phyloP scores from a whole-genome alignment of 805 yeast species.

The Wickerhamomyces canadensis region DNA sequence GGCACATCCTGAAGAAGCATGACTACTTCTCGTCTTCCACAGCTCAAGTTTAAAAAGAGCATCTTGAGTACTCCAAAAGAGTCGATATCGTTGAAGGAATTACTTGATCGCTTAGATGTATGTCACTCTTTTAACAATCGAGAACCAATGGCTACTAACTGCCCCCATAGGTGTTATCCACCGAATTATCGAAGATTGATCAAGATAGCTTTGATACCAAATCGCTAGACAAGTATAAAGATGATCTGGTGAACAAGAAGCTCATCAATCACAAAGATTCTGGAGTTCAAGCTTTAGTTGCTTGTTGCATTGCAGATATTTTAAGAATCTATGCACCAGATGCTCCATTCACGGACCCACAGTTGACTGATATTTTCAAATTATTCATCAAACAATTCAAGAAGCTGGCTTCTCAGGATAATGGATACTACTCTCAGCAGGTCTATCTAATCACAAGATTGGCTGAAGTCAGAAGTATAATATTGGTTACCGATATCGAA shows the following conservation, averaged over 20 bases:
- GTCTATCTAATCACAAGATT: conserved; percentile 60
- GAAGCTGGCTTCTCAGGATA: conserved; percentile 46
- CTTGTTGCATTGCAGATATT: conserved; percentile 74
- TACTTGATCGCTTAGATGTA: conserved; percentile 48
- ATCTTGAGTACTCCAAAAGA: conserved; percentile 52
- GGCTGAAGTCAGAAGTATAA: conserved; percentile 70
- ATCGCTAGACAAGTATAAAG: conserved; percentile 40
- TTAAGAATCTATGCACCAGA: conserved; percentile 81
- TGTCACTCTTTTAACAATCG: neutral
- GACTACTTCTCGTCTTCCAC: conserved; percentile 16
- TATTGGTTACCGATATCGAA: conserved; percentile 70
- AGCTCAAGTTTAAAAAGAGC: conserved; percentile 35
- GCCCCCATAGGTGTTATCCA: conserved; percentile 38
- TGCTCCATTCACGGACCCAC: conserved; percentile 72
- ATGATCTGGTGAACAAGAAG: conserved; percentile 52
- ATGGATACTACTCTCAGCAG: conserved; percentile 58
- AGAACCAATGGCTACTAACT: conserved; percentile 7
- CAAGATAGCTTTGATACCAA: conserved; percentile 51
- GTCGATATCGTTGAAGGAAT: conserved; percentile 57
- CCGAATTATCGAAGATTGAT: conserved; percentile 56
- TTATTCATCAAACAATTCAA: conserved; percentile 60
- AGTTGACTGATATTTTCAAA: conserved; percentile 60
- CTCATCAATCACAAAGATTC: conserved; percentile 53
- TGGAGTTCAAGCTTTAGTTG: conserved; percentile 64
- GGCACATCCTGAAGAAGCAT: no score